Conservation (phyloP, 768 basidiomycete species). For the Kondoa subrosea region DNA sequence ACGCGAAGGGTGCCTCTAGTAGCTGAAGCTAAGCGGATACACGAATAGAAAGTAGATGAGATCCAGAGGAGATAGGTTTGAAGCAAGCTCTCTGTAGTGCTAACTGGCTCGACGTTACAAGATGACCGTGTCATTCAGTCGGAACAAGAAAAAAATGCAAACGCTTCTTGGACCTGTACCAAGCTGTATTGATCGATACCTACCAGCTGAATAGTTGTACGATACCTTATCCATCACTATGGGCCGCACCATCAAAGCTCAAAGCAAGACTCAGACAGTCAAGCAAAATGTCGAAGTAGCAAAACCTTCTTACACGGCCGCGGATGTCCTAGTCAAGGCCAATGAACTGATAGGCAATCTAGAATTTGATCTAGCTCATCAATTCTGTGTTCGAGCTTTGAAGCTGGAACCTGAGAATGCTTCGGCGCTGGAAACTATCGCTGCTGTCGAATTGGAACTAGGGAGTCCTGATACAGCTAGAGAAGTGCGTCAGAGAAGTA, state of each 20-base stretch:
- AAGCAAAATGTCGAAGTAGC: not conserved
- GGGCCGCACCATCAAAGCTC: not conserved
- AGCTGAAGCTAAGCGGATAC: too few species aligned
- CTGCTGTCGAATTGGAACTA: slow-evolving; percentile 26
- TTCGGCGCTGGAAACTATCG: slow-evolving; percentile 24
- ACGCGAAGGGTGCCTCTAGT: too few species aligned
- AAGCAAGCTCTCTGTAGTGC: too few species aligned
- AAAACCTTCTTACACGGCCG: slow-evolving; percentile 9
- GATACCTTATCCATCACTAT: not conserved
- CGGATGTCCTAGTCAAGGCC: slow-evolving; percentile 23
- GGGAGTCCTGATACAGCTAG: slow-evolving; percentile 21
- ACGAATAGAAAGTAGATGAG: too few species aligned
- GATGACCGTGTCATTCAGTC: too few species aligned
- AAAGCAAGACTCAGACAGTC: not conserved
- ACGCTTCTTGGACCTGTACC: too few species aligned
- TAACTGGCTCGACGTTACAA: too few species aligned
- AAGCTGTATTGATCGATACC: too few species aligned
- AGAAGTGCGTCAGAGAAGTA: slow-evolving; percentile 25
- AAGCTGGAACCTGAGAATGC: slow-evolving; percentile 12
- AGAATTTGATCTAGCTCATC: slow-evolving; percentile 22
- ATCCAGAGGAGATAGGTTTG: too few species aligned
- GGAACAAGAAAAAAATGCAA: too few species aligned
- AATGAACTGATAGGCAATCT: slow-evolving; percentile 19
- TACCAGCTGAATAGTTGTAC: not conserved
- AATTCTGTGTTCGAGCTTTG: slow-evolving; percentile 18